Percentiles rank a stretch among this genome's conserved stretches.
These are phyloP conservation scores for Penicillium bovifimosum DNA, from an alignment of 495 filamentous ascomycete species.

Conservation along the genomic window DNA sequence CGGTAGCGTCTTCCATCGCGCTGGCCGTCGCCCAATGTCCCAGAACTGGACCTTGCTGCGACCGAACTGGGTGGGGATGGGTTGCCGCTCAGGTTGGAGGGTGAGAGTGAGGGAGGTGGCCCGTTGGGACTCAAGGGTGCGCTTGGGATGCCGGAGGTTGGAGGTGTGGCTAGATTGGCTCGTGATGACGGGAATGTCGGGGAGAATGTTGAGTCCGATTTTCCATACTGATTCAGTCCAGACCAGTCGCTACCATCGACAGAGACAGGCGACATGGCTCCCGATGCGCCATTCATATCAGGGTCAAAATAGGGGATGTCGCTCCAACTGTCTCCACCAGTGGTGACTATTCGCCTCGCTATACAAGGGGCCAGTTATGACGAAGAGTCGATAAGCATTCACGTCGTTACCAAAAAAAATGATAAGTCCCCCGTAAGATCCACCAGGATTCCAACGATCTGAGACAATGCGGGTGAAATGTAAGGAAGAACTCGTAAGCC, in stretches of 20 bases:
- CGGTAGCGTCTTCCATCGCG: conserved; percentile 46
- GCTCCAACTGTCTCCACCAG: conserved; percentile 2
- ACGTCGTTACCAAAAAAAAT: conserved; percentile 5
- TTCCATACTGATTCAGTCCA: conserved; percentile 66
- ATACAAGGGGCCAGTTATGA: neutral
- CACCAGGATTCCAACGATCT: conserved; percentile 15
- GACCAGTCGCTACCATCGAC: conserved; percentile 86
- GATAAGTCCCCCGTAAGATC: conserved; percentile 7
- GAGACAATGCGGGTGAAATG: conserved; percentile 15
- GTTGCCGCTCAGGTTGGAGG: conserved; percentile 48
- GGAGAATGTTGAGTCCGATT: conserved; percentile 50
- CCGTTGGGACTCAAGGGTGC: conserved; percentile 51
- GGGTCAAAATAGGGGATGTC: conserved; percentile 6
- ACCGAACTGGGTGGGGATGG: conserved; percentile 85
- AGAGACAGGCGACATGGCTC: conserved; percentile 79
- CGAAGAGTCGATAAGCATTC: conserved; percentile 1
- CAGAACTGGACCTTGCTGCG: conserved; percentile 67
- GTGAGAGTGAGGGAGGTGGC: conserved; percentile 22
- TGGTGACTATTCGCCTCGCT: neutral
- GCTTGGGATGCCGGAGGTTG: conserved; percentile 59
- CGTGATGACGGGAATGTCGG: conserved; percentile 46
- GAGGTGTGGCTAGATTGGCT: conserved; percentile 64
- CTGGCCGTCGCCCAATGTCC: conserved; percentile 59
- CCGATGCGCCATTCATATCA: conserved; percentile 56
- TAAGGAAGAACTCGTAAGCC: conserved; percentile 3